phyloP scores from a whole-genome alignment of 352 stramenopile genomes.

The Phytophthora hybrid region DNA sequence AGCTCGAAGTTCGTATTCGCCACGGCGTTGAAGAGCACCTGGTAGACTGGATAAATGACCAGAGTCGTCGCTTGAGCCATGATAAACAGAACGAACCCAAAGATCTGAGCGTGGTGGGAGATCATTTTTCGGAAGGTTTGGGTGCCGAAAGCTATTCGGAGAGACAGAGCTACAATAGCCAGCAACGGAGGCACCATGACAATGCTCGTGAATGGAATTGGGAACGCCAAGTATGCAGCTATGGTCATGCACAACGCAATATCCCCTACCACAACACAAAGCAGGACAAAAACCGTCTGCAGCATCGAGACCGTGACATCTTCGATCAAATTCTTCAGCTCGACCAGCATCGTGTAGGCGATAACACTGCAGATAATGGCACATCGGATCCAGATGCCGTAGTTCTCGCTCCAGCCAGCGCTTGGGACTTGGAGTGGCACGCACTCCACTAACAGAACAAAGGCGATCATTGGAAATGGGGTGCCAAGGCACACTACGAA shows the following conservation, averaged over 20 bases:
- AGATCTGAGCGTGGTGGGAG: constrained; percentile 17
- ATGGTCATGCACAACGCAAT: constrained; percentile 11
- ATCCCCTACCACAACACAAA: constrained; percentile 16
- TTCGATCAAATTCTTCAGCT: constrained; percentile 23
- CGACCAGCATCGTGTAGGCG: constrained; percentile 15
- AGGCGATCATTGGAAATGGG: constrained; percentile 26
- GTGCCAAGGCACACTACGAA: constrained; percentile 24
- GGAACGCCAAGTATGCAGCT: constrained; percentile 20
- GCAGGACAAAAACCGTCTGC: constrained; percentile 16
- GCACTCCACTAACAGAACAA: constrained; percentile 23
- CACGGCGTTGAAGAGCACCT: constrained; percentile 23
- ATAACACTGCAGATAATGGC: constrained; percentile 17
- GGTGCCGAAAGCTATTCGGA: constrained; percentile 10
- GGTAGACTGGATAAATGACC: constrained; percentile 21
- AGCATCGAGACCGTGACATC: constrained; percentile 8
- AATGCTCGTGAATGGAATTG: constrained; percentile 30
- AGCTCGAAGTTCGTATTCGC: constrained; percentile 15
- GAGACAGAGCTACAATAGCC: constrained; percentile 11
- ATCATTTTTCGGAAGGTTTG: constrained; percentile 20
- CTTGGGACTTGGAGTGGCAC: constrained; percentile 22
- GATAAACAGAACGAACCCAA: constrained; percentile 24
- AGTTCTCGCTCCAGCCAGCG: constrained; percentile 22
- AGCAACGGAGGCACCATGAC: constrained; percentile 29
- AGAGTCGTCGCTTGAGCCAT: constrained; percentile 23
- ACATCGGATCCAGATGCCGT: constrained; percentile 27